Evolutionary conservation across 305 asterid species (phyloP).

Genomic region (Ilex paraguariensis): DNA sequence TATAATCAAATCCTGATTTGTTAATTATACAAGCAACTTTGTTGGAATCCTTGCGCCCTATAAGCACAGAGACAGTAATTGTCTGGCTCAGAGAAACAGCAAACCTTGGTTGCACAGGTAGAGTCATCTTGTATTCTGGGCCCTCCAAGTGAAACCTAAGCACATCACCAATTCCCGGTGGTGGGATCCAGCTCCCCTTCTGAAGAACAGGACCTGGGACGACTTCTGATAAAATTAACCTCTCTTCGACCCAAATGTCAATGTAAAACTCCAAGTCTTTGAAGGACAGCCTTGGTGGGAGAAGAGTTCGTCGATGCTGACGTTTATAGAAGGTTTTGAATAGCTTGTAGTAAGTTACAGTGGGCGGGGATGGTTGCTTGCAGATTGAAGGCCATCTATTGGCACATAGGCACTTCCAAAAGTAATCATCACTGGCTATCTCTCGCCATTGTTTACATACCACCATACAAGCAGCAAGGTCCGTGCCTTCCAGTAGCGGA

Average conservation of each 20-base stretch:
- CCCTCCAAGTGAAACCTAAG: conserved; percentile 66
- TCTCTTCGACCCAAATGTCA: conserved; percentile 79
- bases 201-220: conserved; percentile 72
- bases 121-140: conserved; percentile 81
- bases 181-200: conserved; percentile 58
- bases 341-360: conserved; percentile 49
- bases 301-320: conserved; percentile 38
- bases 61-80: conserved; percentile 73
- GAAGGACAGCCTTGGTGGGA: conserved; percentile 81
- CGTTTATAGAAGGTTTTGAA: conserved; percentile 58
- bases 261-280: conserved; percentile 80
- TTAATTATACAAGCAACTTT: conserved; percentile 78
- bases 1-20: conserved; percentile 70
- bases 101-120: conserved; percentile 72
- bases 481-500: conserved; percentile 75
- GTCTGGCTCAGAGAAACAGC: conserved; percentile 66
- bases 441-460: conserved; percentile 83
- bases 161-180: conserved; percentile 64
- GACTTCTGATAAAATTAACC: conserved; percentile 68
- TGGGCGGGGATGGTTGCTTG: conserved; percentile 60
- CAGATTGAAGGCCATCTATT: conserved; percentile 92
- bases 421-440: conserved; percentile 69
- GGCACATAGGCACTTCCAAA: conserved; percentile 88
- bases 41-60: conserved; percentile 61
- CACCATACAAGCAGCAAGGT: conserved; percentile 67